Base-by-base conservation (phyloP, 768 basidiomycete genomes). In the Mycena amicta region DNA sequence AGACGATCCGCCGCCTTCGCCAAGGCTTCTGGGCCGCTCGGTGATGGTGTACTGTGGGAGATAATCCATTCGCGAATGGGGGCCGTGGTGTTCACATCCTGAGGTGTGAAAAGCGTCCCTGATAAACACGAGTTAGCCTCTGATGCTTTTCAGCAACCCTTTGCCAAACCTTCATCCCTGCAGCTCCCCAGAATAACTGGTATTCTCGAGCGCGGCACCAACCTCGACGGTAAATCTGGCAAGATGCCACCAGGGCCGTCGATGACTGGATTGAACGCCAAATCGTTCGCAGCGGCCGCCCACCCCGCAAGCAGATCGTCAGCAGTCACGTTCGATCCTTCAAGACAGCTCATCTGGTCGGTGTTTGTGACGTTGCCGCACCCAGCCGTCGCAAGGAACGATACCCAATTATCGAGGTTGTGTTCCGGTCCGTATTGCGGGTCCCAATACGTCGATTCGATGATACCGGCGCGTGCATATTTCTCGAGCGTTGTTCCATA, bases 161-260 rank as follows among this genome's bases (percentile, higher is more conserved):
- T 13, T 37, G n/a, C 47, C 65, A n/a, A 23, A 80, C 81, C 80
- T 72, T 82, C 80, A 62, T 83, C 80, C 3, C 76, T 66, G 59
- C 70, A 73, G 4, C 76, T 75, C 15, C 80, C 80, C 46, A 76
- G 66, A 26, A 83, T 81, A 59, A 80, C 78, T 0, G 81, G 80
- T 2, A 83, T 56, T 18, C 66, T 64, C 3, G 68, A 60, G 50
- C 63, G 2, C 50, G 71, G 60, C 22, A 69, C 43, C 6, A 78
- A 67, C 28, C 55, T 67, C 2, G 79, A 79, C 5, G 77, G 74
- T 11, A 72, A 59, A 46, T 77, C 80, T 1, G 75, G 75, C 37
- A 77, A 65, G 2, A 81, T 52, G 0, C 79, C 77, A 0, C 66
- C 70, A 2, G 69, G 70, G 0, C 79, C 78, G 50, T 83, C 81